phyloP scores from a whole-genome alignment of 495 filamentous ascomycete genomes.

The Hyaloscypha bicolor region DNA sequence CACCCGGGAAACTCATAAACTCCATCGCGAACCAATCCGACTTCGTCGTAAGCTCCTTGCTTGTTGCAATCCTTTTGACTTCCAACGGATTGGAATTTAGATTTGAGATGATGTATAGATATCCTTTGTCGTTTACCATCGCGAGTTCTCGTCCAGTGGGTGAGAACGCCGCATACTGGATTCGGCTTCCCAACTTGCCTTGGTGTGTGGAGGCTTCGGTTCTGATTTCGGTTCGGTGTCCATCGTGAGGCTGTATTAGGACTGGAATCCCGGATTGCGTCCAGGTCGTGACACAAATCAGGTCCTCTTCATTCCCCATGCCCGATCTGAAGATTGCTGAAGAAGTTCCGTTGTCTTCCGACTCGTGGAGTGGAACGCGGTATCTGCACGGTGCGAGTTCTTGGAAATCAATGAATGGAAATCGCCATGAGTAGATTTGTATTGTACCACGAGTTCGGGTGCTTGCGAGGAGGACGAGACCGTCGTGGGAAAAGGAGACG shows the following conservation, averaged over 20 bases:
- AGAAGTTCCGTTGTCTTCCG: constrained; percentile 40
- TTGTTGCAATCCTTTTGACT: constrained; percentile 32
- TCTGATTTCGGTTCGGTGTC: constrained; percentile 36
- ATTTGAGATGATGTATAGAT: constrained; percentile 39
- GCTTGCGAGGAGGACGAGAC: constrained; percentile 39
- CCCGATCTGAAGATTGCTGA: constrained; percentile 37
- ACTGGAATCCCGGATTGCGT: constrained; percentile 41
- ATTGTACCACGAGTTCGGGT: constrained; percentile 36
- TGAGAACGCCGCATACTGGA: constrained; percentile 41
- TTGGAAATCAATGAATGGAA: constrained; percentile 38
- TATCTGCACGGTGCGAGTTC: constrained; percentile 38
- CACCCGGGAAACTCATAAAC: constrained; percentile 38
- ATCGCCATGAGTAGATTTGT: constrained; percentile 37
- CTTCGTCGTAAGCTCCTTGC: constrained; percentile 37
- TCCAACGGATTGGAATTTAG: constrained; percentile 40
- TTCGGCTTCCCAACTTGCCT: constrained; percentile 37
- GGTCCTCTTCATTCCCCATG: constrained; percentile 30
- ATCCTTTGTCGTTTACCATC: constrained; percentile 41
- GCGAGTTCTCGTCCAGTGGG: constrained; percentile 36
- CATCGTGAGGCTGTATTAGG: constrained; percentile 40
- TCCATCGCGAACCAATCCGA: constrained; percentile 38
- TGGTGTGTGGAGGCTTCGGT: constrained; percentile 31
- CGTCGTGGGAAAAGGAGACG: constrained; percentile 40
- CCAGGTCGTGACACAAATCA: constrained; percentile 43
- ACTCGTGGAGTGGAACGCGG: constrained; percentile 39